A percentile compares a stretch with the other conserved stretches of the same genome.
phyloP scores from a whole-genome alignment of 1,284 basidiomycete genomes.

The Cryptococcus depauperatus region DNA sequence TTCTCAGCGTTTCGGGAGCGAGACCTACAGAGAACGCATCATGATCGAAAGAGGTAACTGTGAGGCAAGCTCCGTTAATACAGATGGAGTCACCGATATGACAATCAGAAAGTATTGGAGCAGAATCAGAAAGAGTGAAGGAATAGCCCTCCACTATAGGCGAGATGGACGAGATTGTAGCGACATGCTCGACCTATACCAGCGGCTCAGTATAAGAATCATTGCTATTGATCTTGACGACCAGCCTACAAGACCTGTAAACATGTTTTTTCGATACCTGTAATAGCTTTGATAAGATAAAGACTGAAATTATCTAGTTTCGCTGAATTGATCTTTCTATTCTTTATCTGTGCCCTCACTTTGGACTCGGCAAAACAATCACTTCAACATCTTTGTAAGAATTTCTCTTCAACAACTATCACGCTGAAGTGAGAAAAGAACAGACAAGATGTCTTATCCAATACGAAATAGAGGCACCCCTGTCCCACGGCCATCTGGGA shows the following conservation, averaged over 20 bases:
- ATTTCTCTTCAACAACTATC: too few species aligned
- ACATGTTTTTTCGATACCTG: constrained; percentile 26
- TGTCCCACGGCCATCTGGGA: too few species aligned
- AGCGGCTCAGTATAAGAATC: too few species aligned
- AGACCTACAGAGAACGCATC: constrained; percentile 86
- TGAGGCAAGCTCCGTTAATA: constrained; percentile 75
- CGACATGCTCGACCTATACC: constrained; percentile 43
- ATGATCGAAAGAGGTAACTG: constrained; percentile 73
- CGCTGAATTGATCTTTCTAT: too few species aligned
- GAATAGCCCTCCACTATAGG: constrained; percentile 66
- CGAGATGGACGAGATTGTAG: constrained; percentile 33
- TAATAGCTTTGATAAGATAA: background rate
- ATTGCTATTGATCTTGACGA: too few species aligned
- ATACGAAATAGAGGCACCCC: too few species aligned
- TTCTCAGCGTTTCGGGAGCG: constrained; percentile 85
- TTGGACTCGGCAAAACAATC: too few species aligned
- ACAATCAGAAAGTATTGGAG: constrained; percentile 78
- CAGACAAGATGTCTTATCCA: too few species aligned
- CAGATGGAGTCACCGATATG: constrained; percentile 91
- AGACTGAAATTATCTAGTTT: too few species aligned
- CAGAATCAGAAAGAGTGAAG: constrained; percentile 67
- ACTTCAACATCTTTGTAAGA: too few species aligned
- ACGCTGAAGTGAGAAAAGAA: too few species aligned
- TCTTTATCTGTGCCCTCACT: too few species aligned
- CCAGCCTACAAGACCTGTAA: constrained; percentile 40